These are phyloP conservation scores for Botryobasidium botryosum DNA, from an alignment of 768 basidiomycete genomes.

Conservation along the genomic window DNA sequence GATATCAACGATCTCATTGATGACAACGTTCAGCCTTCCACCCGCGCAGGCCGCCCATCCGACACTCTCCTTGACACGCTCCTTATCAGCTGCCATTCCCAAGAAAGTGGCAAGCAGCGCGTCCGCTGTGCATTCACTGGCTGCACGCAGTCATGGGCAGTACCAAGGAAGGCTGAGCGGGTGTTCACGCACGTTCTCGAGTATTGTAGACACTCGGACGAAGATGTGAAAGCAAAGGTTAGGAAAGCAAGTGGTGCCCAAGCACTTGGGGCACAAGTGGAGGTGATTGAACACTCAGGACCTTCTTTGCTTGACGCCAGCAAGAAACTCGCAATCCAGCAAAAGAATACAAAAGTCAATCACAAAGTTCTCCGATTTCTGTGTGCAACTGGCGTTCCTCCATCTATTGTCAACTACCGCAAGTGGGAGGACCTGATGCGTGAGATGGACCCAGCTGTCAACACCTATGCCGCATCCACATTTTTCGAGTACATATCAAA, in stretches of 20 bases:
- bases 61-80: background rate
- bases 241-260: too few species aligned
- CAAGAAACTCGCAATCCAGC: too few species aligned
- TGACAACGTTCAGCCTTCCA: too few species aligned
- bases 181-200: background rate
- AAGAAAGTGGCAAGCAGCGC: background rate
- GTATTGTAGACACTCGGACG: too few species aligned
- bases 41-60: too few species aligned
- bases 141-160: background rate
- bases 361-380: background rate
- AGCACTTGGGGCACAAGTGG: too few species aligned
- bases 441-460: conserved; percentile 9
- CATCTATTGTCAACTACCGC: conserved; percentile 11
- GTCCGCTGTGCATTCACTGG: background rate
- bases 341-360: background rate
- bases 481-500: too few species aligned
- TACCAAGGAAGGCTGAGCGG: background rate
- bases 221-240: too few species aligned
- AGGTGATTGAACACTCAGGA: too few species aligned
- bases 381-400: background rate
- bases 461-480: conserved; percentile 8
- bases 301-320: too few species aligned
- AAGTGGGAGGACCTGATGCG: conserved; percentile 17
- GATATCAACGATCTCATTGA: too few species aligned
- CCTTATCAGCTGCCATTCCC: background rate